Base-by-base conservation (phyloP, 371 early-diverging fungal species). In the Mortierella sp. region DNA sequence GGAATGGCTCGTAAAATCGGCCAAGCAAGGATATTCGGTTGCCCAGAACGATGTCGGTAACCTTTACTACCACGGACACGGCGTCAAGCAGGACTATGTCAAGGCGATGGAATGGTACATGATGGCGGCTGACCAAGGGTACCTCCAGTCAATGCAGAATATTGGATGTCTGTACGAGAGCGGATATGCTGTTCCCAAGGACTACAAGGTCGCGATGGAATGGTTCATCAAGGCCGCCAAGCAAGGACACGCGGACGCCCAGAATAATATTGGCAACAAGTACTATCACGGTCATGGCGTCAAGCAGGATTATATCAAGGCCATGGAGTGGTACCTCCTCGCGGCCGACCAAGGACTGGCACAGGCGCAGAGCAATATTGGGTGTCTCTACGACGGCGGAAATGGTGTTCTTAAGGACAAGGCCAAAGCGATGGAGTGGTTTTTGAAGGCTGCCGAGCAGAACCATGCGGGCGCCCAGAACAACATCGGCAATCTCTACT, bases 351-450 rank as follows among this genome's bases (percentile, higher is more conserved):
- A 89, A 13, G 90, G 89, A 2, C 78, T 88, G 19, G 72, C 83
- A 1, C 89, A 88, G 11, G 92, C 94, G 26, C 93, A 93, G 82
- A 93, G 93, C 87, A 95, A 95, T 83, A 80, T 95, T 53, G 96
- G 93, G 2, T 92, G 93, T 80, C 93, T 93, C 74, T 95, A 94
- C 80, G 94, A 95, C 78, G 90, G 92, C 69, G 96, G 96, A 13
- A 73, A 91, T 34, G 95, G 95, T 11, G 90, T 92, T 5, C 87
- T 87, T 51, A 86, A 89, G 81, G 83, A 92, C 74, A 57, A 89
- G 2, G 59, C 78, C 21, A 75, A 88, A 64, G 95, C 95, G 3
- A 86, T 94, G 57, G 61, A 83, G 51, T 94, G 92, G 92, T 86
- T 72, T 53, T 31, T 55, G 37, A 75, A 82, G 61, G 79, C 86